Conservation (phyloP, 2,329 filamentous ascomycete species). For the Cladosporium colombiae region DNA sequence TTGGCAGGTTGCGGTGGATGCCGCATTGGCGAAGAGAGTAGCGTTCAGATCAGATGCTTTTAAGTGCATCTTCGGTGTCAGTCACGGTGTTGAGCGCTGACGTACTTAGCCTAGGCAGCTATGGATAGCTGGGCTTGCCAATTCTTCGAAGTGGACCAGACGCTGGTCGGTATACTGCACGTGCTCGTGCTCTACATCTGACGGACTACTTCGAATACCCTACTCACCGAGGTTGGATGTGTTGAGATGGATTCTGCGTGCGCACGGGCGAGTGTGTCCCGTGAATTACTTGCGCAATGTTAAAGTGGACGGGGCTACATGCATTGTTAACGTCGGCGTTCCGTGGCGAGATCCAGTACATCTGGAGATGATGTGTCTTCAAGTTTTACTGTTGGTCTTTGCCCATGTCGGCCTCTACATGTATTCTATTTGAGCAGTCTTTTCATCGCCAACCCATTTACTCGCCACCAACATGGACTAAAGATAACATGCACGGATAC, state of each 20-base stretch:
- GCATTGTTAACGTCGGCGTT: no score
- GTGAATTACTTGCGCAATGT: not conserved
- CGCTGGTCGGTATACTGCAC: not conserved
- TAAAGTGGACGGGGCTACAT: not conserved
- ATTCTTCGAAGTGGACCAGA: not conserved
- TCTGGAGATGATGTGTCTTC: not conserved
- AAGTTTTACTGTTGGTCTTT: not conserved
- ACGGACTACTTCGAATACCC: not conserved
- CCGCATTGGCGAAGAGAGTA: slow-evolving; percentile 27
- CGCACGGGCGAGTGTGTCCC: not conserved
- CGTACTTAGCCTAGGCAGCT: not conserved
- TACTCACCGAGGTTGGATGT: not conserved
- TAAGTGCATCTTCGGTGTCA: not conserved
- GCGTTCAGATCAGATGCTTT: slow-evolving; percentile 3
- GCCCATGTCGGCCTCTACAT: not conserved
- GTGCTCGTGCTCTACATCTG: not conserved
- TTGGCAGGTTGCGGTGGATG: slow-evolving; percentile 52
- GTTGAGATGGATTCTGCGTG: not conserved
- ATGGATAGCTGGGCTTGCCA: not conserved
- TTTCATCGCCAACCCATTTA: not conserved
- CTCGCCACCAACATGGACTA: not conserved
- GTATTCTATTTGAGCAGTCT: not conserved
- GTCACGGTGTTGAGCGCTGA: not conserved
- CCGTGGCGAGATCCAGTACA: no score
- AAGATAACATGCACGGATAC: not conserved